A percentile compares a stretch with the other conserved stretches of the same genome.
These are phyloP conservation scores for Metschnikowia santaceciliae DNA, from an alignment of 805 yeast genomes.

Conservation along the genomic window DNA sequence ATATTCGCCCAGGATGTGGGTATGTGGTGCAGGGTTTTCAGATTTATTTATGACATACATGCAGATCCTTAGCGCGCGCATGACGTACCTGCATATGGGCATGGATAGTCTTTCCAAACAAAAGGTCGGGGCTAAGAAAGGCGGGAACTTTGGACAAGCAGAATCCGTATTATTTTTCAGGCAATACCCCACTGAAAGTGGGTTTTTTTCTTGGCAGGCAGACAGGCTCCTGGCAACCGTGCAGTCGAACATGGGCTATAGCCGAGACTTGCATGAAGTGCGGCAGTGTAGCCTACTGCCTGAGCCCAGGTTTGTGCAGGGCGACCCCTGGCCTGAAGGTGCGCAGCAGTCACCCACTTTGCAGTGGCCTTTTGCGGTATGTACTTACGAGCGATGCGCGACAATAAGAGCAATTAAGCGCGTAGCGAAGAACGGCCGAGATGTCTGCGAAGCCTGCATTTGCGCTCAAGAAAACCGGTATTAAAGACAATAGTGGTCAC, in stretches of 20 bases:
- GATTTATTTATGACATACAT: background rate
- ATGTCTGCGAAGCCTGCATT: no score
- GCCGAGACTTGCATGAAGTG: background rate
- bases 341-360: background rate
- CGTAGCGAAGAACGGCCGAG: no score
- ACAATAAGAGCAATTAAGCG: background rate
- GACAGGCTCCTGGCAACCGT: no score
- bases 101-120: background rate
- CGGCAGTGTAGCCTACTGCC: background rate
- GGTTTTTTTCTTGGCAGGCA: background rate
- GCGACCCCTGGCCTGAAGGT: background rate
- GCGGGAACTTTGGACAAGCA: background rate
- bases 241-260: no score
- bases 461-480: no score
- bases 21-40: constrained; percentile 1
- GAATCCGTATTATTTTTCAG: background rate
- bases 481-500: no score
- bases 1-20: background rate
- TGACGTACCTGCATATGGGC: background rate
- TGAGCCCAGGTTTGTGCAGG: background rate
- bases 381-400: background rate
- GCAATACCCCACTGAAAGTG: background rate
- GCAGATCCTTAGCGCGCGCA: background rate
- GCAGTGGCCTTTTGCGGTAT: background rate
- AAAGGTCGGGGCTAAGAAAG: background rate